Evolutionary conservation across 345 rosid genomes (phyloP), one percentile per base, ranked within the genome.

Genomic region (Pseudoturritis turrita): DNA sequence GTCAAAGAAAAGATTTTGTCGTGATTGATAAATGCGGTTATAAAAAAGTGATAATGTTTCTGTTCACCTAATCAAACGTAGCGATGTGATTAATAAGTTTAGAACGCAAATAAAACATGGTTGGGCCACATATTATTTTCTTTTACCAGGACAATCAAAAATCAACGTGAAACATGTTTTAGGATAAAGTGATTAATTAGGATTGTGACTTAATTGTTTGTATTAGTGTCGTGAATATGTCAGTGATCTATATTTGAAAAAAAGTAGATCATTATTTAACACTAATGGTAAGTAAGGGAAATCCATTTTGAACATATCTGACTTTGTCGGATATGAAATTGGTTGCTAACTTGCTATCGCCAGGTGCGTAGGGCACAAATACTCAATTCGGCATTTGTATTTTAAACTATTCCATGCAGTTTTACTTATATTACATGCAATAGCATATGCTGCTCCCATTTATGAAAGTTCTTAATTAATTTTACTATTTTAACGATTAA

Each of bases 321-420:
- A 13, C 21, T 71, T 71, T 62, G 54, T 52, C 69, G 54, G 35
- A 62, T 62, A 11, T 62, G 45, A 35, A 71, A 62, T 52, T 51
- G 45, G 69, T 72, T 53, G 54, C 45, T 28, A 35, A 10, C 67
- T 72, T 53, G 54, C 45, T 28, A 35, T 14, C 67, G 29, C 62
- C 51, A 49, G 76, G 54, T 51, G 62, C 62, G 54, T 52, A 72
- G 62, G 69, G 62, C 62, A 72, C 62, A 41, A 11, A 52, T 22
- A 53, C 76, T 18, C 62, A 51, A n/a, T 52, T 40, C 13, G 23
- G 35, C 35, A 51, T 40, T 37, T 49, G 35, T 31, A 57, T 44
- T 3, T 44, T 21, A 31, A 46, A 18, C 10, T 41, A 52, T 41
- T 62, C 62, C 44, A 52, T 52, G 46, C 54, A 21, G 53, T 21